Base-by-base conservation (phyloP, 129 eudicot genomes). In the Flaveria trinervia region DNA sequence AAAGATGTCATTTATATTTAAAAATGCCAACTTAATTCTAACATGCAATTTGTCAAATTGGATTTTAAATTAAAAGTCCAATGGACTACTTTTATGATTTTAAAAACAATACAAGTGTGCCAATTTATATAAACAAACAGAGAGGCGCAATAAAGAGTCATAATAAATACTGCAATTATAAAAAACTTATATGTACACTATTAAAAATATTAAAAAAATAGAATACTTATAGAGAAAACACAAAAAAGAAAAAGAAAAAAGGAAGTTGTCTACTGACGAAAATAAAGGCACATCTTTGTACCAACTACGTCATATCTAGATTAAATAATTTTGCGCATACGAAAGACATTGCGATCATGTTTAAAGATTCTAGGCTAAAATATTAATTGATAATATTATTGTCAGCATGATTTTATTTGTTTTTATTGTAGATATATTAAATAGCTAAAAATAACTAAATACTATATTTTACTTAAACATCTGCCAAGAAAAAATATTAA, bases 1-100 rank as follows among this genome's bases (percentile, higher is more conserved):
- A 36, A 36, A 36, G 0, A 5, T 36, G 1, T 36, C 41, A 36
- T 36, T 36, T 36, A 5, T 36, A 36, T 36, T 36, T 36, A 36
- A 36, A 36, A 36, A 36, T 36, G 41, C 41, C 41, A 36, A 36
- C 41, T 36, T 36, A 36, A 36, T 45, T 45, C 14, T 45, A 9
- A 45, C 49, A 20, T 20, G 0, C 22, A 9, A 43, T 39, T 68
- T 67, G 59, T 51, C 73, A 66, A 49, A 15, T 36, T 36, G 41
- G 41, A 18, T 67, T 36, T n/a, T 20, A 18, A 39, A 12, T 23
- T 74, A 74, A 59, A 74, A 23, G 36, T 74, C 78, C 60, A 60
- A 44, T 74, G 59, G 7, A 33, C 39, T 33, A 33, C 4, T 28
- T 33, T 33, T 33, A 4, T 33, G 39, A 33, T 2, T 33, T 33